phyloP scores from a whole-genome alignment of 768 basidiomycete genomes.

The Lentinula sp. region DNA sequence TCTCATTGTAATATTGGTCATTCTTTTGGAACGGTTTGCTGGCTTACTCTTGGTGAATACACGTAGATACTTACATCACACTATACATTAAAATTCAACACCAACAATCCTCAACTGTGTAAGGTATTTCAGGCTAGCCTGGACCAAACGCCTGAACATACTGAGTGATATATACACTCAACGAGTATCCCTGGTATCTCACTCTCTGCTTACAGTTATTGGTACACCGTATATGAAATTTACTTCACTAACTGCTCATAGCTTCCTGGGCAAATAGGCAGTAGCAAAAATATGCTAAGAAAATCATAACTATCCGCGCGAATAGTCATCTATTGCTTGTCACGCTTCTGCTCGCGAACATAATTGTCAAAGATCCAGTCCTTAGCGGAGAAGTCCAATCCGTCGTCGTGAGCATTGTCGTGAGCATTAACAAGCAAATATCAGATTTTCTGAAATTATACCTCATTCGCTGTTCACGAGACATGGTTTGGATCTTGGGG shows the following conservation, averaged over 20 bases:
- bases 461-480: conserved; percentile 91
- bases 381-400: conserved; percentile 65
- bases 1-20: conserved; percentile 80
- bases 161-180: conserved; percentile 33
- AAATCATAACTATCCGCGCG: conserved; percentile 81
- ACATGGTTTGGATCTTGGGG: conserved; percentile 81
- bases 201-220: conserved; percentile 59
- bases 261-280: conserved; percentile 32
- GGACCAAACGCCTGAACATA: conserved; percentile 87
- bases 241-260: neutral
- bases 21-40: conserved; percentile 79
- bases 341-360: conserved; percentile 79
- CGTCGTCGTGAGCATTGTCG: conserved; percentile 60
- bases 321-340: conserved; percentile 80
- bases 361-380: conserved; percentile 84
- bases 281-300: conserved; percentile 75
- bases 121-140: conserved; percentile 89
- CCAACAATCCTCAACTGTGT: too few species aligned
- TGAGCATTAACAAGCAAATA: too few species aligned
- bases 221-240: conserved; percentile 62
- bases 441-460: conserved; percentile 85
- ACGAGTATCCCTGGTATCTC: neutral
- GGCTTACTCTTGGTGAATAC: conserved; percentile 66
- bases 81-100: too few species aligned
- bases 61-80: too few species aligned